Percentiles rank a stretch among this genome's conserved stretches.
Conservation (phyloP, 1,284 basidiomycete genomes). For the Phlebopus sp. region DNA sequence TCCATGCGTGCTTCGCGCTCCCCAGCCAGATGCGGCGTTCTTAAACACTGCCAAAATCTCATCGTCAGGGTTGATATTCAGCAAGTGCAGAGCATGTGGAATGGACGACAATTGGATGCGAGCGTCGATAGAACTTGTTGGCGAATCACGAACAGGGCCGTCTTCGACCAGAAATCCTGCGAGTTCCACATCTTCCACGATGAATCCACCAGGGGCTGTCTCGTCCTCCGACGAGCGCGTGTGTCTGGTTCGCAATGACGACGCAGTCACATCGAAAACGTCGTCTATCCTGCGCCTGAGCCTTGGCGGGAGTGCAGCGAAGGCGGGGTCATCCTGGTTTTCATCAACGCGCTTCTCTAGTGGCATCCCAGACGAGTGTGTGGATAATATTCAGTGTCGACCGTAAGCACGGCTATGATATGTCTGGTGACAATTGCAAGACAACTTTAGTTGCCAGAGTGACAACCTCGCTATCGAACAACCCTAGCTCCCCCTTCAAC, state of each 20-base stretch:
- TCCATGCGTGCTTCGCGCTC: conserved; percentile 14
- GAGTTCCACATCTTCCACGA: conserved; percentile 13
- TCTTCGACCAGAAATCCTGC: conserved; percentile 32
- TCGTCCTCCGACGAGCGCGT: conserved; percentile 1
- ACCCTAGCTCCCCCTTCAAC: conserved; percentile 36
- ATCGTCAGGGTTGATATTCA: conserved; percentile 67
- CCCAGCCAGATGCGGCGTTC: conserved; percentile 71
- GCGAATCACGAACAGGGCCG: not conserved
- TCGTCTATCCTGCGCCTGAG: conserved; percentile 27
- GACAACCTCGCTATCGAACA: conserved; percentile 34
- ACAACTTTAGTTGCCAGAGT: conserved; percentile 46
- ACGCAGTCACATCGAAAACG: conserved; percentile 24
- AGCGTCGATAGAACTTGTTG: conserved; percentile 2
- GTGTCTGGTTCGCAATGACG: not conserved
- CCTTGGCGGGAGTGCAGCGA: conserved; percentile 19
- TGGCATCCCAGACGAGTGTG: conserved; percentile 11
- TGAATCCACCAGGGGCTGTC: conserved; percentile 13
- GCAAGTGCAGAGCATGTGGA: conserved; percentile 57
- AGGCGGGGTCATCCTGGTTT: conserved; percentile 24
- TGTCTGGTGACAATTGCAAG: conserved; percentile 3
- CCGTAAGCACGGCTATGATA: too few species aligned
- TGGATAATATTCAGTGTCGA: too few species aligned
- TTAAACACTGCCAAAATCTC: conserved; percentile 66
- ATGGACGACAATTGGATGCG: conserved; percentile 54
- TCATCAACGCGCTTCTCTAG: not conserved